Conservation (phyloP, 225 moss, liverwort and hornwort species). For the Rhytidiadelphus loreus region DNA sequence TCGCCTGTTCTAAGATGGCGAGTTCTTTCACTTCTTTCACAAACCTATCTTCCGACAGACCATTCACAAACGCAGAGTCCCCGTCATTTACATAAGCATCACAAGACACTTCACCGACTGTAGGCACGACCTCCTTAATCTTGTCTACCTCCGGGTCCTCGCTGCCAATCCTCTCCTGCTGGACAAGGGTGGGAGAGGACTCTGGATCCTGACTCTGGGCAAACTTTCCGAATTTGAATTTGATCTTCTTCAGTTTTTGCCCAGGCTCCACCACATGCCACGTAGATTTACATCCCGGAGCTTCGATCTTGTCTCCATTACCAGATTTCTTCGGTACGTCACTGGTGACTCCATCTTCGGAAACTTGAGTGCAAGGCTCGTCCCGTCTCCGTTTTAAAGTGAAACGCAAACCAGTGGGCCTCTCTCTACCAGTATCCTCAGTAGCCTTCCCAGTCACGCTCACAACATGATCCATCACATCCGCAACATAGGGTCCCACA, state of each 20-base stretch:
- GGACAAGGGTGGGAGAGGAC: background rate
- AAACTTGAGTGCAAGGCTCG: constrained; percentile 1
- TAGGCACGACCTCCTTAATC: background rate
- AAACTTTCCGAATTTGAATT: constrained; percentile 8
- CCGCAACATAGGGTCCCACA: background rate
- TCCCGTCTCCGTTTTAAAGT: constrained; percentile 36
- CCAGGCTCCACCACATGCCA: constrained; percentile 28
- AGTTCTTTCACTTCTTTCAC: constrained; percentile 28
- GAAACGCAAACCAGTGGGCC: constrained; percentile 15
- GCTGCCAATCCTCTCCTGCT: background rate
- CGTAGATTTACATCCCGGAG: constrained; percentile 1
- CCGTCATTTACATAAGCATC: background rate
- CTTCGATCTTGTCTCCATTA: background rate
- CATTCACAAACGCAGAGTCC: constrained; percentile 1
- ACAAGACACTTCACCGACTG: background rate
- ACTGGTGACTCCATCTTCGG: background rate
- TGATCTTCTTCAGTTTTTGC: constrained; percentile 5
- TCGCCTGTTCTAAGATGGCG: constrained; percentile 27
- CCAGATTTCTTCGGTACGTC: background rate
- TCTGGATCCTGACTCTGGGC: constrained; percentile 1
- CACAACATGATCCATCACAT: background rate
- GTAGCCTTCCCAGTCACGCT: background rate
- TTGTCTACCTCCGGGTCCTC: constrained; percentile 1
- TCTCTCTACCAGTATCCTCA: background rate
- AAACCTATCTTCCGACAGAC: constrained; percentile 8